A percentile compares a stretch with the other conserved stretches of the same genome.
phyloP scores from a whole-genome alignment of 78 protist genomes.

The Cyanophora paradoxa region DNA sequence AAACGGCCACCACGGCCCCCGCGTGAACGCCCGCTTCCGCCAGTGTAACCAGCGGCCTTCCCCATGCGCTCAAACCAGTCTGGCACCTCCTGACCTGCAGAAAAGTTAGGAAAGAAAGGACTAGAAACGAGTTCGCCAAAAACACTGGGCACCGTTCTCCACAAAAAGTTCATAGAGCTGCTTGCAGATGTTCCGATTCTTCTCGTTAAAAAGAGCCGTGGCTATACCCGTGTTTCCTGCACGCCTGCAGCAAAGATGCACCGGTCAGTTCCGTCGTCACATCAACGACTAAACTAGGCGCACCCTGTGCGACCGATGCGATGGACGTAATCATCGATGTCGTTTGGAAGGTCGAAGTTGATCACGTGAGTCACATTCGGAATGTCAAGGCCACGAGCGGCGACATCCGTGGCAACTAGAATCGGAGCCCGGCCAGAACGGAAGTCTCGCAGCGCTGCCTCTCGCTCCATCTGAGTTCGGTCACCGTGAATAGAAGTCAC shows the following conservation, averaged over 20 bases:
- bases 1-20: too few species aligned
- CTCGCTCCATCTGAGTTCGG: conserved; percentile 91
- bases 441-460: conserved; percentile 74
- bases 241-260: conserved; percentile 92
- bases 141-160: too few species aligned
- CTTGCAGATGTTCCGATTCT: conserved; percentile 32
- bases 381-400: conserved; percentile 95
- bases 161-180: too few species aligned
- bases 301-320: conserved; percentile 44
- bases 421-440: conserved; percentile 51
- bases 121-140: too few species aligned
- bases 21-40: too few species aligned
- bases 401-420: conserved; percentile 96
- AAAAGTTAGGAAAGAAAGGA: too few species aligned
- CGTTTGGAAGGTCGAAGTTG: conserved; percentile 90
- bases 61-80: too few species aligned
- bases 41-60: too few species aligned
- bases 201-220: conserved; percentile 52
- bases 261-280: conserved; percentile 60
- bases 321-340: conserved; percentile 65
- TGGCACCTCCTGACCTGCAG: too few species aligned
- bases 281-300: not conserved
- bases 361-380: conserved; percentile 91
- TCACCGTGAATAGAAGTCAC: conserved; percentile 96
- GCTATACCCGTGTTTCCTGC: conserved; percentile 86